These are phyloP conservation scores for Coprinopsis marcescibilis DNA, from an alignment of 768 basidiomycete species.

Conservation along the genomic window DNA sequence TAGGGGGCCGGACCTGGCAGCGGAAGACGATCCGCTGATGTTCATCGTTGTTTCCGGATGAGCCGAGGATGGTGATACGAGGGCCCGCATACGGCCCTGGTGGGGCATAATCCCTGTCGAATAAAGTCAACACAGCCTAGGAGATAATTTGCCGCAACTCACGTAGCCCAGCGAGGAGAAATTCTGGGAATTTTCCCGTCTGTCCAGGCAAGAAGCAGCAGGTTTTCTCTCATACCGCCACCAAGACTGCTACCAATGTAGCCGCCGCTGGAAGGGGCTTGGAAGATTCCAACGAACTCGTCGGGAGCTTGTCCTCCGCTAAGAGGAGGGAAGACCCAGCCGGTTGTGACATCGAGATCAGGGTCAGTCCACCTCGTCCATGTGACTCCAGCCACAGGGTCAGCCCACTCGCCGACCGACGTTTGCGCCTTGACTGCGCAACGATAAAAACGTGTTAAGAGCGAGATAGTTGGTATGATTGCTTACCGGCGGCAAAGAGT, in stretches of 20 bases:
- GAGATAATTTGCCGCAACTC: conserved; percentile 1
- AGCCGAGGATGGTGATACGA: conserved; percentile 6
- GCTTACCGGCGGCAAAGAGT: no score
- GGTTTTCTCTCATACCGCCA: conserved; percentile 12
- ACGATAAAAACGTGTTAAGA: no score
- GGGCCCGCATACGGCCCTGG: background rate
- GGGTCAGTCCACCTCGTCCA: conserved; percentile 4
- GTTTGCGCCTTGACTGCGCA: conserved; percentile 9
- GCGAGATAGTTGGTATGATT: no score
- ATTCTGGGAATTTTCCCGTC: conserved; percentile 4
- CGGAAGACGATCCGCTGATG: conserved; percentile 14
- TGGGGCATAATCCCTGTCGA: background rate
- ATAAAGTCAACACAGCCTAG: background rate
- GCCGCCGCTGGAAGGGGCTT: conserved; percentile 5
- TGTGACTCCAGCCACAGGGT: conserved; percentile 5
- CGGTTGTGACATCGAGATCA: background rate
- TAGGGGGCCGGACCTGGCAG: conserved; percentile 8
- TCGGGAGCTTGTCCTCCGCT: conserved; percentile 6
- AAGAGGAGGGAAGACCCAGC: conserved; percentile 10
- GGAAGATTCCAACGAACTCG: conserved; percentile 13
- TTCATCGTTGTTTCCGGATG: conserved; percentile 7
- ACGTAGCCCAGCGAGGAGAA: conserved; percentile 9
- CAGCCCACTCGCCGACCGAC: conserved; percentile 5
- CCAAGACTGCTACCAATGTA: conserved; percentile 11
- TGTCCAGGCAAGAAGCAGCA: conserved; percentile 7